Percentiles rank a stretch among this genome's conserved stretches.
Conservation (phyloP, 2,329 filamentous ascomycete species). For the Aspergillus versicolor region DNA sequence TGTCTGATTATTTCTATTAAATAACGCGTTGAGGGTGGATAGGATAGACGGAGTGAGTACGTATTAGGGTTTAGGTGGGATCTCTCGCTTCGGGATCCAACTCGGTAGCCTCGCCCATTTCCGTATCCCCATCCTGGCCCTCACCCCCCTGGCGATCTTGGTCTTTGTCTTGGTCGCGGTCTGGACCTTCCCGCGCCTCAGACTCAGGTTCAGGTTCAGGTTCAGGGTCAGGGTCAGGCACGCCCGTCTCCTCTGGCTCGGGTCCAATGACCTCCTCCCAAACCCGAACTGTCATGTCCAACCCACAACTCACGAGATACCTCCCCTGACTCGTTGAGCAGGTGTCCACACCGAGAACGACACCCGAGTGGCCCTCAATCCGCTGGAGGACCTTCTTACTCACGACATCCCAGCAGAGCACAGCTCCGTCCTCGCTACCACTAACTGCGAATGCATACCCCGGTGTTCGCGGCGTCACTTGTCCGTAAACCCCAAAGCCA, state of each 20-base stretch:
- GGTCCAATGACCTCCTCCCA: conserved; percentile 50
- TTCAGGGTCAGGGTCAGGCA: not conserved
- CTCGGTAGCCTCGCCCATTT: conserved; percentile 14
- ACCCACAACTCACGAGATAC: conserved; percentile 60
- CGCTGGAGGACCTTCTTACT: conserved; percentile 79
- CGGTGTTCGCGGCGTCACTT: conserved; percentile 25
- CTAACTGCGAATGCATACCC: conserved; percentile 67
- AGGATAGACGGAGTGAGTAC: no score
- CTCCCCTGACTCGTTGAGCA: conserved; percentile 50
- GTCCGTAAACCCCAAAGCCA: conserved; percentile 70
- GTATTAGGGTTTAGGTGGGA: not conserved
- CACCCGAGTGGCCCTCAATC: conserved; percentile 56
- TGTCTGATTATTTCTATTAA: not conserved
- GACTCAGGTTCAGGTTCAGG: not conserved
- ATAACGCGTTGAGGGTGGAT: not conserved
- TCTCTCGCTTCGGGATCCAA: not conserved
- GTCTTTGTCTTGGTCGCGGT: not conserved
- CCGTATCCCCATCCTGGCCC: conserved; percentile 8
- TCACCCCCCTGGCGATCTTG: not conserved
- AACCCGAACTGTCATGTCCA: conserved; percentile 62
- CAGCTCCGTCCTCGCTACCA: conserved; percentile 82
- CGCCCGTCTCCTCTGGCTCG: not conserved
- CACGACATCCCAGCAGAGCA: conserved; percentile 87
- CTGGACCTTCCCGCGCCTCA: not conserved
- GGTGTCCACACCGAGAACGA: conserved; percentile 61